These are phyloP conservation scores for Phytopythium helicoides DNA, from an alignment of 352 stramenopile genomes.

Conservation along the genomic window DNA sequence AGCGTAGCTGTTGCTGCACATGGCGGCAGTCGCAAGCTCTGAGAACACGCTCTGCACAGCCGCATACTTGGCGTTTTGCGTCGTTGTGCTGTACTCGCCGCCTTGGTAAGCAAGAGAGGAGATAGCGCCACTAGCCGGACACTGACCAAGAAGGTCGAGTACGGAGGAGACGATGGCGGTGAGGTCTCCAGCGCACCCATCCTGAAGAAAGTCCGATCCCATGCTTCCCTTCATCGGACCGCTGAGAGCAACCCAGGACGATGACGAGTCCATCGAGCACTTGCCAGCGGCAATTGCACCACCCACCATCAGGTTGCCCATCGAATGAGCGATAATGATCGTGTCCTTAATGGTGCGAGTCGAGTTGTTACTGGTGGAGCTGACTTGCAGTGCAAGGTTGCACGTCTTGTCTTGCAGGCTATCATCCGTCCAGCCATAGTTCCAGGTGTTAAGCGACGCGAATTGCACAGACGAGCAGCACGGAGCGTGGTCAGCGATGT, in stretches of 20 bases:
- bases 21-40: constrained; percentile 25
- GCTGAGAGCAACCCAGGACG: constrained; percentile 39
- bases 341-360: constrained; percentile 21
- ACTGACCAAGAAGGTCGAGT: constrained; percentile 31
- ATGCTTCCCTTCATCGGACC: constrained; percentile 46
- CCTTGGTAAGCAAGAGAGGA: constrained; percentile 43
- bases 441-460: constrained; percentile 35
- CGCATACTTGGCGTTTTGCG: constrained; percentile 20
- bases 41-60: constrained; percentile 30
- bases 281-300: constrained; percentile 21
- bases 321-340: constrained; percentile 44
- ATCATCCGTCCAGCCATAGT: constrained; percentile 40
- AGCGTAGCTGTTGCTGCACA: constrained; percentile 38
- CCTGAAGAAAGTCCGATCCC: constrained; percentile 41
- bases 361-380: constrained; percentile 4
- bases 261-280: constrained; percentile 18
- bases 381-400: constrained; percentile 21
- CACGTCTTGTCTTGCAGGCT: constrained; percentile 38
- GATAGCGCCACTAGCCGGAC: constrained; percentile 19
- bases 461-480: constrained; percentile 50
- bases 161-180: constrained; percentile 24
- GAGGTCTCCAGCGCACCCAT: constrained; percentile 21
- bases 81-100: constrained; percentile 11
- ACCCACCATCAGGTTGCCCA: constrained; percentile 31
- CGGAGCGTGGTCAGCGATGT: constrained; percentile 31